These are phyloP conservation scores for Cryptococcus sp. DNA, from an alignment of 1,284 basidiomycete genomes.

Conservation along the genomic window DNA sequence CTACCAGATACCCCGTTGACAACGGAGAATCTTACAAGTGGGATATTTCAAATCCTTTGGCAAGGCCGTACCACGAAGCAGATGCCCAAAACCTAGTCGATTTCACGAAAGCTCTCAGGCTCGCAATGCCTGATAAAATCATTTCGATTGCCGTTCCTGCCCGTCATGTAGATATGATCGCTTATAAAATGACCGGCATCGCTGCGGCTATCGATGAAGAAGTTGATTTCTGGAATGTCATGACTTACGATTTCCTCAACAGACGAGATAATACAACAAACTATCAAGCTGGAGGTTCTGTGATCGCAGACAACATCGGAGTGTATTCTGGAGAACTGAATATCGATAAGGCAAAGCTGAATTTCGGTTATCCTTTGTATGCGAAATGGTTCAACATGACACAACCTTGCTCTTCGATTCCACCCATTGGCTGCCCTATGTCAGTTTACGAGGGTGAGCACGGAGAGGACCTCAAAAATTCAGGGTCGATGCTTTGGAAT, in stretches of 20 bases:
- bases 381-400: conserved; percentile 31
- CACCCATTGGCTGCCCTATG: conserved; percentile 19
- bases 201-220: conserved; percentile 8
- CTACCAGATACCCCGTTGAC: conserved; percentile 12
- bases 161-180: conserved; percentile 8
- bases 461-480: conserved; percentile 13
- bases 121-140: conserved; percentile 7
- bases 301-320: conserved; percentile 13
- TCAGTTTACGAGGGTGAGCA: conserved; percentile 7
- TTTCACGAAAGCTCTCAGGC: conserved; percentile 8
- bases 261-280: conserved; percentile 14
- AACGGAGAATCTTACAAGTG: conserved; percentile 8
- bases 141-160: conserved; percentile 18
- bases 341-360: conserved; percentile 14
- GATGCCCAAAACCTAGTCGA: conserved; percentile 11
- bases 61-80: neutral
- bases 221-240: conserved; percentile 29
- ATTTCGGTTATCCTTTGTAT: conserved; percentile 29
- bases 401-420: conserved; percentile 4
- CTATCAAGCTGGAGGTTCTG: conserved; percentile 17
- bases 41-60: neutral
- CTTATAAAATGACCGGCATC: conserved; percentile 7
- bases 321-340: conserved; percentile 11
- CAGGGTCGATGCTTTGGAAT: conserved; percentile 16
- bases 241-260: conserved; percentile 30